phyloP scores from a whole-genome alignment of 108 stramenopile genomes.

The Pelagomonas calceolata region DNA sequence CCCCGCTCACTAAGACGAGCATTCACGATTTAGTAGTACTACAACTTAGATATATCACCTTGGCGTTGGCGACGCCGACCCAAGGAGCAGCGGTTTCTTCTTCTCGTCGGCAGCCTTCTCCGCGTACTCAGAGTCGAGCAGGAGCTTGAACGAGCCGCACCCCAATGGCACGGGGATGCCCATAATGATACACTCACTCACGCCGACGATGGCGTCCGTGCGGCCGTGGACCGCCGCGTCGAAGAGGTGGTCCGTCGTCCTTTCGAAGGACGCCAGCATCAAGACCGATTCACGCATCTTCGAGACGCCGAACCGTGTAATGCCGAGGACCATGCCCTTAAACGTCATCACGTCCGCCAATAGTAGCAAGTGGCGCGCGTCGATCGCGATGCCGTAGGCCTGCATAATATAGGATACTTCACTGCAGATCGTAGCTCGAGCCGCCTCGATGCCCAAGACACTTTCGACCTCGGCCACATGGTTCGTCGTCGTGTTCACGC shows the following conservation, averaged over 20 bases:
- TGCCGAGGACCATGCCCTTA: constrained; percentile 92
- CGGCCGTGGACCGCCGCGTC: constrained; percentile 96
- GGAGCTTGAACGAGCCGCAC: constrained; percentile 85
- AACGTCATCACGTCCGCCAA: constrained; percentile 98
- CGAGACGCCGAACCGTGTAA: constrained; percentile 93
- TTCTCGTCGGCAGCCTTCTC: too few relatives aligned
- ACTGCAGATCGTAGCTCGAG: constrained; percentile 70
- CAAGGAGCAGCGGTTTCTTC: too few relatives aligned
- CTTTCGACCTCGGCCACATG: constrained; percentile 88
- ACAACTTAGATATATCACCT: too few relatives aligned
- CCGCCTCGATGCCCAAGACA: constrained; percentile 92
- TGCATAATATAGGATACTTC: constrained; percentile 93
- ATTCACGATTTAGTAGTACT: too few relatives aligned
- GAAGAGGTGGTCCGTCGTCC: constrained; percentile 97
- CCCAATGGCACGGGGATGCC: constrained; percentile 95
- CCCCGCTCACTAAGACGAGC: too few relatives aligned
- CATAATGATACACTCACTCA: constrained; percentile 99
- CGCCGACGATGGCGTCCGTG: constrained; percentile 87
- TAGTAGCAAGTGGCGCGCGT: constrained; percentile 81
- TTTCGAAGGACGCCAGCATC: constrained; percentile 98
- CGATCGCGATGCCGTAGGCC: constrained; percentile 91
- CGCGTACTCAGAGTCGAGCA: constrained; percentile 8
- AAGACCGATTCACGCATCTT: constrained; percentile 95
- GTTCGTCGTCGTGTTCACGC: constrained; percentile 74
- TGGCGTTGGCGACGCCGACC: too few relatives aligned